Percentiles rank a stretch among this genome's conserved stretches.
Conservation (phyloP, 139 green algal species). For the Micromonas pusilla region DNA sequence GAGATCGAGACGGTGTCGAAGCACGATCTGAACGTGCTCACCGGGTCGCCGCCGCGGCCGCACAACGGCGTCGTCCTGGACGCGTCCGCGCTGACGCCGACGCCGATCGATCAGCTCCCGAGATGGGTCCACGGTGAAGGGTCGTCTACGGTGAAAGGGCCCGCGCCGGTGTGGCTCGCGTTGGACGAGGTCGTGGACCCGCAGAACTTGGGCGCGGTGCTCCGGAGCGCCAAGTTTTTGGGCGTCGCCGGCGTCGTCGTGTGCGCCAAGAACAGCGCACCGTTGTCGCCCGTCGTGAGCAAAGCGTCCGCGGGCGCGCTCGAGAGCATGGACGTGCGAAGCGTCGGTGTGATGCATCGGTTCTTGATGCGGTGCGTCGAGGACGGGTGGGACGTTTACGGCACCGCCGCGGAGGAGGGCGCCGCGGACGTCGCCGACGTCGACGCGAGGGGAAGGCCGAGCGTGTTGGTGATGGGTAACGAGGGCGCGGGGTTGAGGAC, state of each 20-base stretch:
- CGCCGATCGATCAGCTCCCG: background rate
- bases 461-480: slow-evolving; percentile 22
- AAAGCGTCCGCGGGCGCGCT: slow-evolving; percentile 22
- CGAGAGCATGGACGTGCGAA: slow-evolving; percentile 1
- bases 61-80: slow-evolving; percentile 19
- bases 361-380: slow-evolving; percentile 3
- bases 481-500: slow-evolving; percentile 18
- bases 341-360: background rate
- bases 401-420: background rate
- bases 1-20: background rate
- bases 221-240: slow-evolving; percentile 22
- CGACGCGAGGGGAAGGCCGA: background rate
- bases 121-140: background rate
- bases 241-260: slow-evolving; percentile 12
- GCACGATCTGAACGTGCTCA: slow-evolving; percentile 25
- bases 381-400: slow-evolving; percentile 22
- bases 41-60: background rate
- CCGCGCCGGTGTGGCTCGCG: slow-evolving; percentile 23
- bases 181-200: slow-evolving; percentile 27
- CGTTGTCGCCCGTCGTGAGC: background rate
- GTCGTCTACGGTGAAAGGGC: background rate
- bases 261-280: slow-evolving; percentile 23
- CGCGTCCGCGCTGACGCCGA: background rate
- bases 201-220: slow-evolving; percentile 20
- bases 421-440: background rate